Conservation (phyloP, 139 green algal genomes). For the Deuterostichococcus epilithicus region DNA sequence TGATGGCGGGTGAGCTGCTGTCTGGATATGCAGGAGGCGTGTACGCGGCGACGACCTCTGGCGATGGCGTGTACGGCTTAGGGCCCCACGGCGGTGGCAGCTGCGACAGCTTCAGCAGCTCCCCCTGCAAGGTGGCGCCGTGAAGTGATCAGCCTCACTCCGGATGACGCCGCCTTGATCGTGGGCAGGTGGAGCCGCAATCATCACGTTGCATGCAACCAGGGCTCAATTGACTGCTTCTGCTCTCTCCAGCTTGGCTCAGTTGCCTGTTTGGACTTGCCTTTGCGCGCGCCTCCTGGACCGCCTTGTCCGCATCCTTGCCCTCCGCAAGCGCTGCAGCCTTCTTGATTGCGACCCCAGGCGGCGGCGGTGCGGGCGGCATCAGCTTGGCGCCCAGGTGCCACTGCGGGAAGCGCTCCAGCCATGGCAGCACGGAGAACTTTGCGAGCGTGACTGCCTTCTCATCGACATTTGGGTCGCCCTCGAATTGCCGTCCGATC, state of each 20-base stretch:
- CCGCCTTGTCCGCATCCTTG: conserved; percentile 45
- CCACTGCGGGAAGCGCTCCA: conserved; percentile 45
- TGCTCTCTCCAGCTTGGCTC: neutral
- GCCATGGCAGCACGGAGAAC: conserved; percentile 35
- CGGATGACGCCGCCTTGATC: neutral
- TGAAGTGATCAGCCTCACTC: neutral
- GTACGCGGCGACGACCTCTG: conserved; percentile 5
- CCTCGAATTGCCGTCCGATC: conserved; percentile 34
- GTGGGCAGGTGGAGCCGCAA: neutral
- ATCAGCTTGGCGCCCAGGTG: conserved; percentile 22
- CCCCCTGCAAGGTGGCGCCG: conserved; percentile 9
- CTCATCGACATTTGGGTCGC: conserved; percentile 43
- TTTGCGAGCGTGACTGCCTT: conserved; percentile 17
- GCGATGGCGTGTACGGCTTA: conserved; percentile 14
- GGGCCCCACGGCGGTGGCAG: conserved; percentile 46
- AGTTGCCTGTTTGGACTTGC: neutral
- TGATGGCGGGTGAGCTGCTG: neutral
- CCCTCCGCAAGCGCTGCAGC: conserved; percentile 41
- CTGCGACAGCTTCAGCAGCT: conserved; percentile 41
- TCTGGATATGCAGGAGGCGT: conserved; percentile 29
- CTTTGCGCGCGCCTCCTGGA: conserved; percentile 39
- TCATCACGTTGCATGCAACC: too few relatives aligned
- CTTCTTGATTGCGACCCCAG: conserved; percentile 25
- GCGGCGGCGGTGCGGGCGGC: conserved; percentile 27
- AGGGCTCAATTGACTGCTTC: neutral